phyloP scores from a whole-genome alignment of 2,329 filamentous ascomycete species.

The Monosporascus ibericus region DNA sequence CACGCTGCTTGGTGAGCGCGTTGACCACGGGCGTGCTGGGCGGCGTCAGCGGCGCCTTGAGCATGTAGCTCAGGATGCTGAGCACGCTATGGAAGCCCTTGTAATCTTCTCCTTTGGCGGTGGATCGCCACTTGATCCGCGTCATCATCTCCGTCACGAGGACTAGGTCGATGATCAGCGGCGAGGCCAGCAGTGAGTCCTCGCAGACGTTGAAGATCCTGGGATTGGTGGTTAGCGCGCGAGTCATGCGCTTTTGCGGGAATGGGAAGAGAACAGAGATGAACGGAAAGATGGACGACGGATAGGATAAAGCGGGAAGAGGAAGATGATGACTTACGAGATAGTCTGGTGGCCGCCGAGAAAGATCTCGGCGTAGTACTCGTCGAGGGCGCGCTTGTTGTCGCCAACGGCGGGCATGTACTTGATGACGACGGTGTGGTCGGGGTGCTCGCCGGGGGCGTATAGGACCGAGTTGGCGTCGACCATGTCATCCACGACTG shows the following conservation, averaged over 20 bases:
- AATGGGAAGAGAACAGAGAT: background rate
- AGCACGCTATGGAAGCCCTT: conserved; percentile 96
- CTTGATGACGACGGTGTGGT: conserved; percentile 99
- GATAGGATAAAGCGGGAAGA: background rate
- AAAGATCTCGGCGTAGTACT: conserved; percentile 99
- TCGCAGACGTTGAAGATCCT: conserved; percentile 98
- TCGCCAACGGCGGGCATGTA: conserved; percentile 99
- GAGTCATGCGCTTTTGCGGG: conserved; percentile 7
- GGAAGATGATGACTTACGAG: conserved; percentile 43
- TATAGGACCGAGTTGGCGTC: conserved; percentile 91
- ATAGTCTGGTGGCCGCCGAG: conserved; percentile 98
- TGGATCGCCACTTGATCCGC: conserved; percentile 81
- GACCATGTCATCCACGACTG: conserved; percentile 99
- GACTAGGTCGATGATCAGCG: conserved; percentile 94
- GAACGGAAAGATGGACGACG: background rate
- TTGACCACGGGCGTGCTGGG: conserved; percentile 95
- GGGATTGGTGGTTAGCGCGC: background rate
- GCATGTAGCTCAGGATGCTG: conserved; percentile 97
- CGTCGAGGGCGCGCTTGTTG: conserved; percentile 97
- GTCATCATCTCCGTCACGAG: conserved; percentile 97
- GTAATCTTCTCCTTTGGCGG: conserved; percentile 56
- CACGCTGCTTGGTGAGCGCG: conserved; percentile 90
- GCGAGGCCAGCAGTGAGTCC: conserved; percentile 91
- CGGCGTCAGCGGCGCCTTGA: conserved; percentile 90
- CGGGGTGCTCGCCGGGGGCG: conserved; percentile 85